A percentile compares a stretch with the other conserved stretches of the same genome.
These are phyloP conservation scores for Beauveria sp. DNA, from an alignment of 2,329 filamentous ascomycete species.

Conservation along the genomic window DNA sequence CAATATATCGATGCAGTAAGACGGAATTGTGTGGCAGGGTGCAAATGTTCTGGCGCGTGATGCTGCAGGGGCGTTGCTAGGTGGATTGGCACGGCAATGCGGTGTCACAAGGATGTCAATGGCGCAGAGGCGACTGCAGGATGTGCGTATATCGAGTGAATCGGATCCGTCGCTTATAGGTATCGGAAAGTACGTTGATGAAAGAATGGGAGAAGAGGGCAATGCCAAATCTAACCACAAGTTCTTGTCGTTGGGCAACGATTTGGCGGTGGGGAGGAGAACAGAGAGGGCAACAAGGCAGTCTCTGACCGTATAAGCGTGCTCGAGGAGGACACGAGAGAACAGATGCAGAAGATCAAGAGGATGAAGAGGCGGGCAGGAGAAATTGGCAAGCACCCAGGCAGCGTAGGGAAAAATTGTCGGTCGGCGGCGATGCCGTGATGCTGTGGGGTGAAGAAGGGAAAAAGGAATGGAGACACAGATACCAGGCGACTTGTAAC, in stretches of 20 bases:
- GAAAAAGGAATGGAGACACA: slow-evolving; percentile 21
- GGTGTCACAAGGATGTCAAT: slow-evolving; percentile 3
- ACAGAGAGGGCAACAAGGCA: slow-evolving; percentile 7
- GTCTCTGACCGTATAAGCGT: slow-evolving; percentile 9
- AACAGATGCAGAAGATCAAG: slow-evolving; percentile 9
- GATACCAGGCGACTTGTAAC: slow-evolving; percentile 5
- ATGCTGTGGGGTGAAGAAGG: slow-evolving; percentile 21
- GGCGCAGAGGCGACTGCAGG: slow-evolving; percentile 3
- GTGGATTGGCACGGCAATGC: neutral
- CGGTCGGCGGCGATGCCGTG: slow-evolving; percentile 21
- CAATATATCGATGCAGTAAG: slow-evolving; percentile 14
- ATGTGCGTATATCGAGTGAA: slow-evolving; percentile 3
- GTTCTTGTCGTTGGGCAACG: slow-evolving; percentile 8
- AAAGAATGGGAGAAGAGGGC: slow-evolving; percentile 1
- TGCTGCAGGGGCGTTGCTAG: slow-evolving; percentile 10
- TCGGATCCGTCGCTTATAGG: slow-evolving; percentile 7
- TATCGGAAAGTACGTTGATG: slow-evolving; percentile 2
- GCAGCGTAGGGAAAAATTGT: slow-evolving; percentile 13
- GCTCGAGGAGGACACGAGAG: slow-evolving; percentile 8
- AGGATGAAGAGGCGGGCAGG: slow-evolving; percentile 15
- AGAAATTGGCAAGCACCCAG: slow-evolving; percentile 17
- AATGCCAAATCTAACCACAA: slow-evolving; percentile 1
- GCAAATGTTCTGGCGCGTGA: slow-evolving; percentile 12
- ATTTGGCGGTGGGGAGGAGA: slow-evolving; percentile 9
- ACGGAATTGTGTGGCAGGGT: slow-evolving; percentile 17